Percentiles rank a stretch among this genome's conserved stretches.
Conservation (phyloP, 345 rosid species). For the Eucalyptus pauciflora region DNA sequence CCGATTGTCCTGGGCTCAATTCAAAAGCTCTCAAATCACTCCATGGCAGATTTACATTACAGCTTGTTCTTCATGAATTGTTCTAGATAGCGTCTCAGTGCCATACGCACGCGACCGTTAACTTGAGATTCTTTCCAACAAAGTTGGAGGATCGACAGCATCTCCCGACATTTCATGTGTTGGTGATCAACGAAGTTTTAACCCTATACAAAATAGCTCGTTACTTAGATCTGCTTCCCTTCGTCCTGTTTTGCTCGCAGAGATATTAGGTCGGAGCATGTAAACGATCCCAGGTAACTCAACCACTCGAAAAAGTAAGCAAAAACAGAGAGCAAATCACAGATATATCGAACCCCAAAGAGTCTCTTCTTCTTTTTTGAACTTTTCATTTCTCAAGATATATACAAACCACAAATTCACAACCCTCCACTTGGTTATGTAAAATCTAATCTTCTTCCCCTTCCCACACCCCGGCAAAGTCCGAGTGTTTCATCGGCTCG, state of each 20-base stretch:
- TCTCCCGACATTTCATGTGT: not conserved
- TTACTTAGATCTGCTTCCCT: not conserved
- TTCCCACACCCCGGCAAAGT: not conserved
- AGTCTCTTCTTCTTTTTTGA: not conserved
- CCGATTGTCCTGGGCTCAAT: not conserved
- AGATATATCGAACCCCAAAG: not conserved
- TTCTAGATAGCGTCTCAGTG: not conserved
- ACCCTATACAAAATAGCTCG: not conserved
- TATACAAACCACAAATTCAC: not conserved
- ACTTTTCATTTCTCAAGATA: not conserved
- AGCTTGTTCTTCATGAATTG: not conserved
- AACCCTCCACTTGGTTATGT: not conserved
- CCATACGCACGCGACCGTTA: not conserved
- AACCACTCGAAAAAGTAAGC: not conserved
- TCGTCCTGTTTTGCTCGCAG: not conserved
- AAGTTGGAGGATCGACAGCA: not conserved
- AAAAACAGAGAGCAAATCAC: not conserved
- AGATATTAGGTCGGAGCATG: not conserved
- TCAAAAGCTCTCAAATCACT: not conserved
- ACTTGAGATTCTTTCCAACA: not conserved
- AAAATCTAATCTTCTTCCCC: not conserved
- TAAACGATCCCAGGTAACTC: not conserved
- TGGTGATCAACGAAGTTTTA: not conserved
- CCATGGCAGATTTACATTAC: not conserved
- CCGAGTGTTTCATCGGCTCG: not conserved